Base-by-base conservation (phyloP, 441 rosid species). In the Gossypium gossypioides region DNA sequence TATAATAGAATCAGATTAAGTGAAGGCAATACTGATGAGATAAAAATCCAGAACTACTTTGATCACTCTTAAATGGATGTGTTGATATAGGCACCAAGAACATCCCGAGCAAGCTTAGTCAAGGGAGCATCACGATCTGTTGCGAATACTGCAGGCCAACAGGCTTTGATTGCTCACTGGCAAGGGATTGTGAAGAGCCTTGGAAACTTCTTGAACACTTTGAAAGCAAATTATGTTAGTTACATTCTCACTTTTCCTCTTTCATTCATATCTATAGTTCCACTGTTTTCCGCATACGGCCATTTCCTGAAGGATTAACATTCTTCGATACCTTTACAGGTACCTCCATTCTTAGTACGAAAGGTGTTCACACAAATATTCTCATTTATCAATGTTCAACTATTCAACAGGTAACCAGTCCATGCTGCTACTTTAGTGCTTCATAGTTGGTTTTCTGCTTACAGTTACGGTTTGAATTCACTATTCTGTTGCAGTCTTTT, bases 101-200 rank as follows among this genome's bases (percentile, higher is more conserved):
- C 98, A 81, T 93, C 99, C 48, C 84, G 99, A 77, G 98, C 99
- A 69, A 93, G 99, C 87, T 80, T 93, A 75, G 99, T 96, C 51
- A 96, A 96, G 87, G 98, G 99, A 75, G 84, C 89, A 68, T 85
- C 91, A 24, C 96, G 98, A 24, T 91, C 96, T 0, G 90, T 91
- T 44, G 93, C 88, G 51, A 96, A 87, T 75, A 75, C 87, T 15
- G 91, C 94, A 27, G 97, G 90, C 5, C 99, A 93, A 79, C 98
- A 93, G 76, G 89, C 97, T 40, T 82, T 96, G 83, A 93, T 96
- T 71, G 96, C 98, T 22, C 98, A 93, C 75, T 92, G 98, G 99
- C 98, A 90, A 86, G 98, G 96, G 79, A 96, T 93, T 74, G 94
- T 91, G 59, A 93, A 88, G 84, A 93, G 96, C 84, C 97, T 93